Base-by-base conservation (phyloP, 2,329 filamentous ascomycete species). In the Fusarium falciforme region DNA sequence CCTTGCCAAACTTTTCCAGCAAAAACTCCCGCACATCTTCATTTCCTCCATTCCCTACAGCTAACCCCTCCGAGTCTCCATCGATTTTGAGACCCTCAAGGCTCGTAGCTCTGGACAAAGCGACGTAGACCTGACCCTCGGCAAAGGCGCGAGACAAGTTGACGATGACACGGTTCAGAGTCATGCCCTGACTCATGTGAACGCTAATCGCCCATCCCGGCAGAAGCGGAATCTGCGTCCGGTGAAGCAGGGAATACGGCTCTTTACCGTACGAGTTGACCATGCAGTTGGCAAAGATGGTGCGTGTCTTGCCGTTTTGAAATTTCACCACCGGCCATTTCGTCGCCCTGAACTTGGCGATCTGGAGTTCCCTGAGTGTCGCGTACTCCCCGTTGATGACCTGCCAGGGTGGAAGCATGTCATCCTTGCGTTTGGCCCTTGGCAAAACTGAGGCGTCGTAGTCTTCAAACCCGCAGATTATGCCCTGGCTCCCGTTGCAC, bases 151-250 rank as follows among this genome's bases (percentile, higher is more conserved):
- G 78, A 0, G 79, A 77, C 6, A 92, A 77, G 75, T 92, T 81
- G 2, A 92, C 88, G 2, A 87, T 83, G 2, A 90, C 89, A 5
- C 85, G 84, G 22, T 91, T 87, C 5, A 93, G 81, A 2, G 90
- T 91, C 84, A 92, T 88, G 4, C 90, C 89, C 80, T 92, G 89
- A 5, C 85, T 85, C 78, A 91, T 92, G 78, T 93, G 91, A 3
- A 91, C 87, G 0, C 87, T 92, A 75, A 92, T 86, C 0, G 91
- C 91, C 88, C 90, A 93, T 0, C 87, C 91, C 0, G 89, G 83
- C 1, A 85, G 80, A 0, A 93, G 83, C 0, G 91, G 91, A 7
- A 93, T 85, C 76, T 92, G 90, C 0, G 89, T 90, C n/a, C 91
- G 84, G 1, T 83, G 83, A 0, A 91, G 77, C 1, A 87, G 73